Percentiles rank a stretch among this genome's conserved stretches.
phyloP scores from a whole-genome alignment of 164 flowering plant species.

The Vitis rotundifolia region DNA sequence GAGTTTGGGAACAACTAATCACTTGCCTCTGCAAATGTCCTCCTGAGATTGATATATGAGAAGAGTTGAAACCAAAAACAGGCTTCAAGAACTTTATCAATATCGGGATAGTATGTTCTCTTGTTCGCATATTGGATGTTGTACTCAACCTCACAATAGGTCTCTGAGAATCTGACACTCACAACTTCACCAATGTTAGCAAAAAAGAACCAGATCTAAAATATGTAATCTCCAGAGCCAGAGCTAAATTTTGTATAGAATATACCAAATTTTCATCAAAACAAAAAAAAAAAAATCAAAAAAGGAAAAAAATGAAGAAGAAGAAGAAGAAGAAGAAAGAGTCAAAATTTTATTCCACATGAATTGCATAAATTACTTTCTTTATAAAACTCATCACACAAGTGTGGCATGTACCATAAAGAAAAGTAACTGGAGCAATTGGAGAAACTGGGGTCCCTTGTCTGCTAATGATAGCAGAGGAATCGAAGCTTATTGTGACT shows the following conservation, averaged over 20 bases:
- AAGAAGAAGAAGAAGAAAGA: too few relatives aligned
- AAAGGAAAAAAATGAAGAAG: too few relatives aligned
- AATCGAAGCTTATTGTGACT: constrained; percentile 54
- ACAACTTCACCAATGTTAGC: constrained; percentile 2
- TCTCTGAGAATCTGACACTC: constrained; percentile 60
- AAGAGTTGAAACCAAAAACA: constrained; percentile 82
- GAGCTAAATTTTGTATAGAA: background rate
- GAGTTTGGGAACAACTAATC: background rate
- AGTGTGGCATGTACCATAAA: constrained; percentile 56
- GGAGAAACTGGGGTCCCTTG: constrained; percentile 80
- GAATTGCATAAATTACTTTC: background rate
- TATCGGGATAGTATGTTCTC: constrained; percentile 48
- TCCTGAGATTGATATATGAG: constrained; percentile 67
- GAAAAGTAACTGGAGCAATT: constrained; percentile 77
- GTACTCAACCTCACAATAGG: constrained; percentile 80
- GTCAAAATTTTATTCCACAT: too few relatives aligned
- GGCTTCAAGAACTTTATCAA: constrained; percentile 73
- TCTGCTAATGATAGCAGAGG: constrained; percentile 60
- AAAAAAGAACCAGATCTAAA: constrained; percentile 1
- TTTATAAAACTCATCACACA: background rate
- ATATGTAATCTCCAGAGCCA: background rate
- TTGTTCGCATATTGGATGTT: constrained; percentile 59
- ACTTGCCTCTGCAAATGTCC: constrained; percentile 74
- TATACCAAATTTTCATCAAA: too few relatives aligned
- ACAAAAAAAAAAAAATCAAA: too few relatives aligned